phyloP scores from a whole-genome alignment of 768 basidiomycete genomes.

The Suillus brevipes region DNA sequence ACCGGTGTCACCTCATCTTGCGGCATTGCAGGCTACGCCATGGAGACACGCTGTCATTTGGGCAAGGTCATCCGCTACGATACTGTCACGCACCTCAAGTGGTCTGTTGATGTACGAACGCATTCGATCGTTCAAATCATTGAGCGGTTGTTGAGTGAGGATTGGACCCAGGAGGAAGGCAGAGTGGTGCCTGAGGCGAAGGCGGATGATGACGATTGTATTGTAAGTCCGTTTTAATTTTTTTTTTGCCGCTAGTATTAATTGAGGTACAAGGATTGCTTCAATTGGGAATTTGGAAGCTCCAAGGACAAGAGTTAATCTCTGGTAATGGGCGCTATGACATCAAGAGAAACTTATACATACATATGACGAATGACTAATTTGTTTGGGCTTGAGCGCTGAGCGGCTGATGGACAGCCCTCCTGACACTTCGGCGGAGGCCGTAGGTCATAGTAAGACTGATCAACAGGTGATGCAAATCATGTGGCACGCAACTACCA shows the following conservation, averaged over 20 bases:
- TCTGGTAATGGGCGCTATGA: not conserved
- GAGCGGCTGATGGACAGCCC: no score
- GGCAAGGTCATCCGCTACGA: conserved; percentile 85
- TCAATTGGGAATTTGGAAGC: conserved; percentile 66
- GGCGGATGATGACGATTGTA: conserved; percentile 64
- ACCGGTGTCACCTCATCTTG: conserved; percentile 78
- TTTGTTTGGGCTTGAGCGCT: not conserved
- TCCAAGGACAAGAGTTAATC: conserved; percentile 19
- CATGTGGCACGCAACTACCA: not conserved
- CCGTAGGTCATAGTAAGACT: not conserved
- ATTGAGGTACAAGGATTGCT: conserved; percentile 57
- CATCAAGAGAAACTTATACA: not conserved
- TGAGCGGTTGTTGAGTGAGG: conserved; percentile 59
- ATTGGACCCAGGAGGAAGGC: conserved; percentile 50
- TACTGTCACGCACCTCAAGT: conserved; percentile 76
- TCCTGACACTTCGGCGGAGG: not conserved
- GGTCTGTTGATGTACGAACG: conserved; percentile 74
- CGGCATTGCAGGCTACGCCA: conserved; percentile 80
- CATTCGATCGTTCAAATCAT: conserved; percentile 73
- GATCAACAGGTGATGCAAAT: not conserved
- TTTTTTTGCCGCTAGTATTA: conserved; percentile 1
- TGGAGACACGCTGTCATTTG: conserved; percentile 86
- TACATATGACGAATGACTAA: not conserved
- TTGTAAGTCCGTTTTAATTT: conserved; percentile 43
- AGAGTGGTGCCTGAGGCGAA: conserved; percentile 47